Evolutionary conservation across 179 eudicot genomes (phyloP).

Genomic region (Silene coronaria): DNA sequence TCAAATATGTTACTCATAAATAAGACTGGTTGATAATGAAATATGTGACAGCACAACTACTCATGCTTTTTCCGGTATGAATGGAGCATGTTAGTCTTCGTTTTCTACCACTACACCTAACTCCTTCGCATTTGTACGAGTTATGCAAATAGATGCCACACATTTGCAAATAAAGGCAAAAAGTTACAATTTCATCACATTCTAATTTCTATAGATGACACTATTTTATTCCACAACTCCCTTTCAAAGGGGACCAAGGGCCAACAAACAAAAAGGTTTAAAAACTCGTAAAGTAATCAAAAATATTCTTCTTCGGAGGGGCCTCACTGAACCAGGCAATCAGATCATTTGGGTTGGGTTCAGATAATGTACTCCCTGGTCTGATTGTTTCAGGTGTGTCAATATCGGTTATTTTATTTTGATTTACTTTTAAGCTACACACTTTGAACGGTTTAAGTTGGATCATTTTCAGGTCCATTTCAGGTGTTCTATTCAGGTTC

Average conservation of each 20-base stretch:
- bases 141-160: slow-evolving; percentile 12
- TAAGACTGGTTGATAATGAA: no score
- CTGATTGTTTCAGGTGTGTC: not conserved
- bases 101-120: not conserved
- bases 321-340: not conserved
- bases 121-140: not conserved
- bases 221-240: slow-evolving; percentile 1
- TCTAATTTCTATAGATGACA: not conserved
- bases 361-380: not conserved
- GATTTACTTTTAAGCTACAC: not conserved
- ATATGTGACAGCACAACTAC: slow-evolving; percentile 10
- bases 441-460: not conserved
- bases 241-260: not conserved
- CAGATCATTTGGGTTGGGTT: not conserved
- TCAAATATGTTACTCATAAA: no score
- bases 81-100: slow-evolving; percentile 6
- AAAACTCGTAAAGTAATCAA: slow-evolving; percentile 5
- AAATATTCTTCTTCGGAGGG: slow-evolving; percentile 4
- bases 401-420: not conserved
- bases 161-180: not conserved
- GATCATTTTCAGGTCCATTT: not conserved
- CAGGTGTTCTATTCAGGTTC: not conserved
- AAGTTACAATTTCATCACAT: slow-evolving; percentile 11
- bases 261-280: slow-evolving; percentile 8
- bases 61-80: slow-evolving; percentile 5